A percentile compares a stretch with the other conserved stretches of the same genome.
These are phyloP conservation scores for Inonotus obliquus DNA, from an alignment of 1,284 basidiomycete genomes.

Conservation along the genomic window DNA sequence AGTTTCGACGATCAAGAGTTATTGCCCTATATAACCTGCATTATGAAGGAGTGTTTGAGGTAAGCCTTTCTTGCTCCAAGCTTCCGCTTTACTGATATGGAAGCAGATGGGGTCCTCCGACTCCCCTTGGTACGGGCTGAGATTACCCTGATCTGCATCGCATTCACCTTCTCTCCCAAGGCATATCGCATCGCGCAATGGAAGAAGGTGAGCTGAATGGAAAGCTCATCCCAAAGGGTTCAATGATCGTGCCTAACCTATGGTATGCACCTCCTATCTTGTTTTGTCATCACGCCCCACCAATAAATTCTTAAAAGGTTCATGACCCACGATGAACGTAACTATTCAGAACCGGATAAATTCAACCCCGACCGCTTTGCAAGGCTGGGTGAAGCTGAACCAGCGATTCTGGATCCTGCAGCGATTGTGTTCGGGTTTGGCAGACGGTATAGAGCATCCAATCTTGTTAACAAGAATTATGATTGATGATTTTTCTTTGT, in stretches of 20 bases:
- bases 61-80: conserved; percentile 1
- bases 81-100: background rate
- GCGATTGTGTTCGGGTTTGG: conserved; percentile 11
- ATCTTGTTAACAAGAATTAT: background rate
- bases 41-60: conserved; percentile 28
- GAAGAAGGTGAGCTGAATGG: conserved; percentile 15
- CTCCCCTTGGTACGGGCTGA: conserved; percentile 2
- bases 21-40: conserved; percentile 27
- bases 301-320: background rate
- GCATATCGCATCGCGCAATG: conserved; percentile 16
- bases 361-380: conserved; percentile 14
- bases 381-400: background rate
- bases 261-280: conserved; percentile 4
- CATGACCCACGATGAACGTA: conserved; percentile 17
- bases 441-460: conserved; percentile 32
- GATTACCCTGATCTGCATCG: background rate
- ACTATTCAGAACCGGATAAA: conserved; percentile 3
- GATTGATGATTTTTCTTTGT: background rate
- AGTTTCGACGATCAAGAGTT: conserved; percentile 24
- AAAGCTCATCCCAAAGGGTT: conserved; percentile 15
- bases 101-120: conserved; percentile 4
- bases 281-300: background rate
- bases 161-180: background rate
- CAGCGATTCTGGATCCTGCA: conserved; percentile 3
- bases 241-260: conserved; percentile 17